A percentile compares a stretch with the other conserved stretches of the same genome.
Evolutionary conservation across 2,329 filamentous ascomycete genomes (phyloP).

Genomic region (Xylariaceae sp.): DNA sequence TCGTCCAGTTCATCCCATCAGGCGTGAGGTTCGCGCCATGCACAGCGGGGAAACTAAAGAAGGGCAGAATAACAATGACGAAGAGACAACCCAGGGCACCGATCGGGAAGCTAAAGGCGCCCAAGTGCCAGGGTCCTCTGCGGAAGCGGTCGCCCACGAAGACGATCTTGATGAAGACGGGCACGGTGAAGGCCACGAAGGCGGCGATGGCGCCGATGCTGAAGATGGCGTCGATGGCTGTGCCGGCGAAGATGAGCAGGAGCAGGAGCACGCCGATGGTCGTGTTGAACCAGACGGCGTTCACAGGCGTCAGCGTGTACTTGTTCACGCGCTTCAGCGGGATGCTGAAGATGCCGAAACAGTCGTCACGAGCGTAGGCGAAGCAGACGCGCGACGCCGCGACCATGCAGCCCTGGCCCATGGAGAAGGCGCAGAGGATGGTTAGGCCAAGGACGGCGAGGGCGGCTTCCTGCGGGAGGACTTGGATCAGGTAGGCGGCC

Average conservation of each 20-base stretch:
- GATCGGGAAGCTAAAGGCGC: slow-evolving; percentile 51
- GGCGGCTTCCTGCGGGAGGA: slow-evolving; percentile 55
- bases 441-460: slow-evolving; percentile 60
- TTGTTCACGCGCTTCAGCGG: slow-evolving; percentile 57
- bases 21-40: slow-evolving; percentile 49
- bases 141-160: slow-evolving; percentile 60
- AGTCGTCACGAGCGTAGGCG: slow-evolving; percentile 67
- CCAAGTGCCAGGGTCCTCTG: slow-evolving; percentile 64
- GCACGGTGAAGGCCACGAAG: slow-evolving; percentile 56
- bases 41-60: slow-evolving; percentile 58
- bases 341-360: slow-evolving; percentile 53
- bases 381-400: slow-evolving; percentile 61
- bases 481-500: slow-evolving; percentile 63
- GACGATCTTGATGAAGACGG: slow-evolving; percentile 54
- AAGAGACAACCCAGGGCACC: slow-evolving; percentile 54
- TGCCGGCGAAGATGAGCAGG: slow-evolving; percentile 58
- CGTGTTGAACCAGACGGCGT: slow-evolving; percentile 64
- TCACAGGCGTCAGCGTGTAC: slow-evolving; percentile 60
- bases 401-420: slow-evolving; percentile 71
- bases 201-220: slow-evolving; percentile 64
- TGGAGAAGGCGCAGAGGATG: slow-evolving; percentile 63
- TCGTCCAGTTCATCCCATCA: slow-evolving; percentile 62
- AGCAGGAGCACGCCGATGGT: slow-evolving; percentile 54
- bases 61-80: slow-evolving; percentile 61
- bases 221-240: slow-evolving; percentile 64